Evolutionary conservation across 352 stramenopile species (phyloP).

Genomic region (Globisporangium canariense): DNA sequence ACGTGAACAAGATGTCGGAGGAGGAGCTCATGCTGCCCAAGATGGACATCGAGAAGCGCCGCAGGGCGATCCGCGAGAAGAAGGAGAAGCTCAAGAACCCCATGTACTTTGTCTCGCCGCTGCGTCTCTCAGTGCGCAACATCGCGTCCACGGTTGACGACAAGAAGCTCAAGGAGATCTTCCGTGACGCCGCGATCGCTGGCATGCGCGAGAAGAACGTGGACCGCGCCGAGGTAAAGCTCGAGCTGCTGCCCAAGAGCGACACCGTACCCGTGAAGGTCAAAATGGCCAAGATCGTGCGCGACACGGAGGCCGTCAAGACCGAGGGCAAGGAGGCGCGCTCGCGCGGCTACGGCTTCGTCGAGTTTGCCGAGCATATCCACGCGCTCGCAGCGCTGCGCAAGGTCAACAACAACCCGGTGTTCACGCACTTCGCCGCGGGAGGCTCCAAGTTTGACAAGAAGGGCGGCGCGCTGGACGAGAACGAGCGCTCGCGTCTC

Average conservation of each 20-base stretch:
- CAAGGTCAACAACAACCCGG: constrained; percentile 97
- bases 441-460: constrained; percentile 33
- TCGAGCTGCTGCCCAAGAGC: constrained; percentile 42
- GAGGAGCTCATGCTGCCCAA: constrained; percentile 83
- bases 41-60: constrained; percentile 93
- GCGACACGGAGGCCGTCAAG: constrained; percentile 66
- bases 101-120: constrained; percentile 96
- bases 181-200: constrained; percentile 71
- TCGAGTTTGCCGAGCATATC: constrained; percentile 96
- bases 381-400: constrained; percentile 95
- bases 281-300: constrained; percentile 81
- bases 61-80: constrained; percentile 92
- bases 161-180: constrained; percentile 88
- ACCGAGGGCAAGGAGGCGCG: constrained; percentile 44
- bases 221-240: constrained; percentile 74
- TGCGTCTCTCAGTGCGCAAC: constrained; percentile 94
- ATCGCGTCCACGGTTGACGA: constrained; percentile 86
- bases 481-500: constrained; percentile 64
- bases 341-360: constrained; percentile 90
- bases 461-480: constrained; percentile 33
- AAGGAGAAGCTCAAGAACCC: constrained; percentile 96
- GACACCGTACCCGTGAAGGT: constrained; percentile 57
- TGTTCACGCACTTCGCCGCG: constrained; percentile 73
- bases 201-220: constrained; percentile 76
- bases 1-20: constrained; percentile 89